Percentiles rank a stretch among this genome's conserved stretches.
Conservation (phyloP, 768 basidiomycete genomes). For the Flagelloscypha sp. region DNA sequence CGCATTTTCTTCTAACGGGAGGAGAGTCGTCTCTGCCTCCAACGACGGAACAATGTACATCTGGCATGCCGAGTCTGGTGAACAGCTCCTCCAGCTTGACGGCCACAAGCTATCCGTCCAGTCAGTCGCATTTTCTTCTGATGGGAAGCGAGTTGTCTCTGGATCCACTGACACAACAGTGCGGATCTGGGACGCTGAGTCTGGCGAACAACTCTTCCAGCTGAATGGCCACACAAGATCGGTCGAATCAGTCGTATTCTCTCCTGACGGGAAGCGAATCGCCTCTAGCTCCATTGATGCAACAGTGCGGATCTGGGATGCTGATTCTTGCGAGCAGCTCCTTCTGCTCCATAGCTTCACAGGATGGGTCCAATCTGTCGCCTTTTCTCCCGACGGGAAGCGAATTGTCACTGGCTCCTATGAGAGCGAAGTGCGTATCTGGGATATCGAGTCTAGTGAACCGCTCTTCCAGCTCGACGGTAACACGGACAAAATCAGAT, state of each 20-base stretch:
- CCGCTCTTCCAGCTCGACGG: constrained; percentile 32
- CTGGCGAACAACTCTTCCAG: background rate
- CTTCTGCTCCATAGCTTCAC: constrained; percentile 5
- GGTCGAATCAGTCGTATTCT: constrained; percentile 11
- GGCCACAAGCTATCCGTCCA: background rate
- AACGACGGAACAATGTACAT: constrained; percentile 7
- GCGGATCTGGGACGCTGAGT: constrained; percentile 9
- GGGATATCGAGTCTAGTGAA: constrained; percentile 7
- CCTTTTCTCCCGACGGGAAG: constrained; percentile 14
- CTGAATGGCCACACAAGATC: constrained; percentile 9
- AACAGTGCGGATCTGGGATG: constrained; percentile 13
- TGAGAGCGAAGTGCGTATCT: constrained; percentile 11
- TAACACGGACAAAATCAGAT: constrained; percentile 3
- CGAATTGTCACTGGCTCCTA: constrained; percentile 13
- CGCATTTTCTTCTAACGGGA: constrained; percentile 13
- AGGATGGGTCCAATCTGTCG: constrained; percentile 6
- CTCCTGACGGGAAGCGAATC: constrained; percentile 12
- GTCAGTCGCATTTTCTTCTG: constrained; percentile 9
- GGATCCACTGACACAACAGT: constrained; percentile 7
- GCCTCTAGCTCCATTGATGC: constrained; percentile 12
- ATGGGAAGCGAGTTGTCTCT: constrained; percentile 8
- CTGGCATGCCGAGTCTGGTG: constrained; percentile 7
- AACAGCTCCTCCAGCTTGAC: background rate
- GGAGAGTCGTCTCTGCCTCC: constrained; percentile 6
- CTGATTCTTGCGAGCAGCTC: background rate